Percentiles rank a stretch among this genome's conserved stretches.
Evolutionary conservation across 1,284 basidiomycete species (phyloP).

Genomic region (Lentinus polychrous): DNA sequence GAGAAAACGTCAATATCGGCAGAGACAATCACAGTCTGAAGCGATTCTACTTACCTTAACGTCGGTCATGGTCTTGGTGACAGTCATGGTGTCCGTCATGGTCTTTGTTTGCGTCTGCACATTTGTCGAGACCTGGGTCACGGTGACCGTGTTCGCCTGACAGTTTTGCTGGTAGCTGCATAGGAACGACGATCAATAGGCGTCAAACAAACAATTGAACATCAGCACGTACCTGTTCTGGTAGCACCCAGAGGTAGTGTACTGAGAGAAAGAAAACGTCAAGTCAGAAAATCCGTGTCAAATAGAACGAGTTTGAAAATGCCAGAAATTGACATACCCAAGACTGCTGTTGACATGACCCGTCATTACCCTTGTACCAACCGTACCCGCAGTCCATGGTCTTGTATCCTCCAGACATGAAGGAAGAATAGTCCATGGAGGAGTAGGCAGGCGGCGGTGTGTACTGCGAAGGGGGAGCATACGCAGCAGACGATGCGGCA

Average conservation of each 20-base stretch:
- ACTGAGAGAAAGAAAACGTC: slow-evolving; percentile 12
- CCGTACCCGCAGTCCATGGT: slow-evolving; percentile 64
- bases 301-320: slow-evolving; percentile 1
- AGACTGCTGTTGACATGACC: slow-evolving; percentile 42
- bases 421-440: slow-evolving; percentile 51
- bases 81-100: slow-evolving; percentile 10
- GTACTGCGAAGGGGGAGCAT: slow-evolving; percentile 30
- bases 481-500: slow-evolving; percentile 1
- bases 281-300: neutral
- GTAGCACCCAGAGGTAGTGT: slow-evolving; percentile 51
- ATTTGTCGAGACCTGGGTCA: slow-evolving; percentile 16
- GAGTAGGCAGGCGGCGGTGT: slow-evolving; percentile 38
- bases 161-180: slow-evolving; percentile 11
- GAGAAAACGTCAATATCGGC: neutral
- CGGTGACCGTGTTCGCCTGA: slow-evolving; percentile 7
- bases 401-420: slow-evolving; percentile 54
- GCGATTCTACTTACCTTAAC: too few species aligned
- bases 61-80: slow-evolving; percentile 10
- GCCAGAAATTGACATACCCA: slow-evolving; percentile 41
- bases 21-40: neutral
- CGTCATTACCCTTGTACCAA: slow-evolving; percentile 46
- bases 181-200: too few species aligned
- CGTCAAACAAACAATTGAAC: neutral
- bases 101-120: slow-evolving; percentile 11
- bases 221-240: slow-evolving; percentile 37